Base-by-base conservation (phyloP, 1,284 basidiomycete species). In the Rhodotorula mucilaginosa region DNA sequence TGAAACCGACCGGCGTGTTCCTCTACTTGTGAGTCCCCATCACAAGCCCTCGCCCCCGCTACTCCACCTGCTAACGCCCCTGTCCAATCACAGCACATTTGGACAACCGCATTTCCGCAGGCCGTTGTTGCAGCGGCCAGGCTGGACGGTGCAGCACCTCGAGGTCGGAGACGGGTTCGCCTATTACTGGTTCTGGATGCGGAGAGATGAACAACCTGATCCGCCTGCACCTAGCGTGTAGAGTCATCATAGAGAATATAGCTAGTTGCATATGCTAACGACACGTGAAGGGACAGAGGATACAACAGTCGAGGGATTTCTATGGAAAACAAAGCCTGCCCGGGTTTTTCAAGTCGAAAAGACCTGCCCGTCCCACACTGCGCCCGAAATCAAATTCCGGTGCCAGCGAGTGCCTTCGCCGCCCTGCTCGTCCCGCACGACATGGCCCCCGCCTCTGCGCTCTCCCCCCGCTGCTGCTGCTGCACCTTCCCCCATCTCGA, bases 391-490 rank as follows among this genome's bases (percentile, higher is more conserved):
- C 31, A 87, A 76, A 82, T 93, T 91, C 48, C 83, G 83, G 84
- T 87, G 91, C 84, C 86, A 88, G 69, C 87, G 80, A 67, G 87
- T 85, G 62, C 86, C 87, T 64, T 82, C 81, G 77, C 77, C 79
- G 49, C 80, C 80, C 78, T 84, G 81, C 74, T 92, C 90, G 80
- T 95, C 93, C 75, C 91, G 84, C 77, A 89, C 89, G 39, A 95
- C 83, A 2, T 39, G 34, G 69, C 85, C 85, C 0, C 77, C 77
- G 0, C 87, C 87, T 48, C 47, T 12, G 21, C 44, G 29, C 8
- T 21, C 34, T 7, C 29, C 34, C 12, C 47, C 61, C 6, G 54
- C 31, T 2, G 15, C 26, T 10, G 15, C 26, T 10, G 7, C 21
- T 7, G 7, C 26, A 2, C 21, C 23, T 29, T 61, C 66, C 18